phyloP scores from a whole-genome alignment of 2,329 filamentous ascomycete genomes.

The Epichloe sibirici region DNA sequence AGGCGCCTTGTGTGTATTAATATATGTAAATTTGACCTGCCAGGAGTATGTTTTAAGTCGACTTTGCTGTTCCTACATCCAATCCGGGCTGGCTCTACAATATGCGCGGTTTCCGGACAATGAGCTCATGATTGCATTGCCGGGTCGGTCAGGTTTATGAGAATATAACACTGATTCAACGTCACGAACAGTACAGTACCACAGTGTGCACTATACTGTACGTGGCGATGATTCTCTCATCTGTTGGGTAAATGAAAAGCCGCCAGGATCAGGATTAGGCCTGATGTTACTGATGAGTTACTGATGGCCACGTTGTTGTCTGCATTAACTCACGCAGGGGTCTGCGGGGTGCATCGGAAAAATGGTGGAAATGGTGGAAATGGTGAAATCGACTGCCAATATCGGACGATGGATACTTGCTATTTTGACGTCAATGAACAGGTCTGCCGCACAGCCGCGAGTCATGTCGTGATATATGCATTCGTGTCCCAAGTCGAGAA shows the following conservation, averaged over 20 bases:
- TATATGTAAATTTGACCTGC: neutral
- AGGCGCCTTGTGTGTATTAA: neutral
- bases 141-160: neutral
- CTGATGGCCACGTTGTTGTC: slow-evolving; percentile 2
- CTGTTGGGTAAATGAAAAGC: neutral
- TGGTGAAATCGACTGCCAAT: no score
- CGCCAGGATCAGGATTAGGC: neutral
- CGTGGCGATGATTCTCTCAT: neutral
- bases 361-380: neutral
- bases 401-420: neutral
- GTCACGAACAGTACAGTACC: no score
- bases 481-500: neutral
- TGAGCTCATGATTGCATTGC: neutral
- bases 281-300: neutral
- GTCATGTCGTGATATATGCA: neutral
- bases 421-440: neutral
- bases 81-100: neutral
- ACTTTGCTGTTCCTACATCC: neutral
- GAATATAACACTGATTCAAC: neutral
- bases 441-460: neutral
- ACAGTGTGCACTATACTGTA: no score
- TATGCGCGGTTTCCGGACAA: neutral
- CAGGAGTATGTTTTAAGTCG: neutral
- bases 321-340: neutral
- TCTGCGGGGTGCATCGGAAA: neutral